phyloP scores from a whole-genome alignment of 371 early-diverging fungal species.

The Mucor saturninus region DNA sequence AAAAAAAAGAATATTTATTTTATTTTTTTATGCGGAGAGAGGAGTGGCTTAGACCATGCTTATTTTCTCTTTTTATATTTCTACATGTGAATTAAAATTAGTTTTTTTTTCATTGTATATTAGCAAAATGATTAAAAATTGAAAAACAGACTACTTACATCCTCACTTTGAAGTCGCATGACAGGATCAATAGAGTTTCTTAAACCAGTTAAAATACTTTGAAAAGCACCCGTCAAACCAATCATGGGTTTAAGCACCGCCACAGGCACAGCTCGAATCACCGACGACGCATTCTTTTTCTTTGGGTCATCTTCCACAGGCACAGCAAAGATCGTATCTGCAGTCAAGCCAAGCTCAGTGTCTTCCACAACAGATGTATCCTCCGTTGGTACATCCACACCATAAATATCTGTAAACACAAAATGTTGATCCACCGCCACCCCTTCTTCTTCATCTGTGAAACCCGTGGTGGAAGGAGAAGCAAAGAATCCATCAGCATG shows the following conservation, averaged over 20 bases:
- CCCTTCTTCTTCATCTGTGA: no score
- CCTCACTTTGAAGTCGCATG: constrained; percentile 79
- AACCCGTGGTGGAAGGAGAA: not conserved
- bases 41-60: constrained; percentile 27
- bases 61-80: constrained; percentile 28
- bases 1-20: constrained; percentile 5
- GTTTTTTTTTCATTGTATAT: not conserved
- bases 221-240: constrained; percentile 92
- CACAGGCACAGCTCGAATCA: constrained; percentile 90
- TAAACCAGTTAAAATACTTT: constrained; percentile 90
- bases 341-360: constrained; percentile 69
- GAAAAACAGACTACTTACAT: constrained; percentile 55
- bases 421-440: constrained; percentile 11
- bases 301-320: constrained; percentile 68
- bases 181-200: constrained; percentile 89
- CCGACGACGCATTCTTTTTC: constrained; percentile 47
- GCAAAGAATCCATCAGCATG: constrained; percentile 85
- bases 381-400: constrained; percentile 1
- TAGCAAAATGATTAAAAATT: constrained; percentile 24
- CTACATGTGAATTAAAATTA: not conserved
- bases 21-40: not conserved
- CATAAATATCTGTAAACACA: constrained; percentile 20
- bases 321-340: constrained; percentile 88
- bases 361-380: not conserved
- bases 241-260: constrained; percentile 96